phyloP scores from a whole-genome alignment of 768 basidiomycete genomes.

The Artomyces pyxidatus region DNA sequence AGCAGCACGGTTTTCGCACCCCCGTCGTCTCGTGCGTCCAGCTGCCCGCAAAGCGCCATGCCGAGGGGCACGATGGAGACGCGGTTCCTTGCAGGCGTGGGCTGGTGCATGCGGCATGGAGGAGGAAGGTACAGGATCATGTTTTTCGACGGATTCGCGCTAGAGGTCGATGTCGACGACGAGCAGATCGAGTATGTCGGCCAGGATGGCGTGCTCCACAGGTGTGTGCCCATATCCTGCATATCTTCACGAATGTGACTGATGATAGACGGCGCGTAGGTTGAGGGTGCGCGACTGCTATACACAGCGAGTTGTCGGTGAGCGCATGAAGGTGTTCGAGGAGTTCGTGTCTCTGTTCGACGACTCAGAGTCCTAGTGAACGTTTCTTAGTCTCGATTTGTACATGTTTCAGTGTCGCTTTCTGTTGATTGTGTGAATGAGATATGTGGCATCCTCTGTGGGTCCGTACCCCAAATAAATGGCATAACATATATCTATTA shows the following conservation, averaged over 20 bases:
- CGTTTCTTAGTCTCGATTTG: too few species aligned
- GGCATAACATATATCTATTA: too few species aligned
- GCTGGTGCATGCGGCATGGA: slow-evolving; percentile 36
- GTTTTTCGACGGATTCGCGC: slow-evolving; percentile 33
- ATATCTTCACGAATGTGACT: not conserved
- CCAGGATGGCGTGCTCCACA: slow-evolving; percentile 20
- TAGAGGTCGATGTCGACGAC: slow-evolving; percentile 37
- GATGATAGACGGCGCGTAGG: slow-evolving; percentile 14
- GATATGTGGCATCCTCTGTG: too few species aligned
- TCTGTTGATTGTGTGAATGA: too few species aligned
- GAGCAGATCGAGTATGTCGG: slow-evolving; percentile 30
- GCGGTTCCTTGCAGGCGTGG: slow-evolving; percentile 31
- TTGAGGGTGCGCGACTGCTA: slow-evolving; percentile 28
- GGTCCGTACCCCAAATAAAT: too few species aligned
- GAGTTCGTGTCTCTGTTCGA: slow-evolving; percentile 36
- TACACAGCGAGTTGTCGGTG: slow-evolving; percentile 25
- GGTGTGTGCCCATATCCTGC: slow-evolving; percentile 19
- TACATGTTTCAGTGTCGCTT: too few species aligned
- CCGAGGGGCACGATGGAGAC: slow-evolving; percentile 17
- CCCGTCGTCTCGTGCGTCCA: slow-evolving; percentile 15
- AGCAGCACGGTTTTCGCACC: slow-evolving; percentile 15
- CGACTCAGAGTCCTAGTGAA: slow-evolving; percentile 13
- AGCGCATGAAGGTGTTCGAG: slow-evolving; percentile 35
- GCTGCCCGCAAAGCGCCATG: slow-evolving; percentile 10
- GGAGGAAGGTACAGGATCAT: slow-evolving; percentile 35